A percentile compares a stretch with the other conserved stretches of the same genome.
Conservation (phyloP, 441 rosid genomes). For the Cnidoscolus chayamansa region DNA sequence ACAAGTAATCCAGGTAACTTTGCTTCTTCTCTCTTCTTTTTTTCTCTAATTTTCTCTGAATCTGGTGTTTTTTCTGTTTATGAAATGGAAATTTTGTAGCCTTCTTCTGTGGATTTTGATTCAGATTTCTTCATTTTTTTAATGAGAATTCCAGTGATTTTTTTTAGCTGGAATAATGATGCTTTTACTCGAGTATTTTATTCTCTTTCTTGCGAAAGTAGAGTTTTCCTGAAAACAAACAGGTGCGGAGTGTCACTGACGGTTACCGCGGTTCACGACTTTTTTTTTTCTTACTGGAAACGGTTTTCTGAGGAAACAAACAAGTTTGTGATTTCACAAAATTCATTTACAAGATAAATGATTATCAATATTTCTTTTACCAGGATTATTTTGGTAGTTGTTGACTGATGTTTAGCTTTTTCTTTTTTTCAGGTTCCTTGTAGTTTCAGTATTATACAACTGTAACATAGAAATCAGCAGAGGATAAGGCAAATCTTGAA, state of each 20-base stretch:
- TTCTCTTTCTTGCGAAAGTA: not conserved
- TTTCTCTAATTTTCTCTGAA: not conserved
- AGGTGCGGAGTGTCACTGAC: not conserved
- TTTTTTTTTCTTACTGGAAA: not conserved
- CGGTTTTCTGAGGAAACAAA: not conserved
- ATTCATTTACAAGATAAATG: not conserved
- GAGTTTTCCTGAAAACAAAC: slow-evolving; percentile 5
- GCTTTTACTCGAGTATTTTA: not conserved
- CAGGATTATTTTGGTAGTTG: not conserved
- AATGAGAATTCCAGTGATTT: not conserved
- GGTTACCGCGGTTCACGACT: not conserved
- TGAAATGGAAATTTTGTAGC: not conserved
- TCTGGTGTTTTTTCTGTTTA: not conserved
- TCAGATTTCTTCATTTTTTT: not conserved
- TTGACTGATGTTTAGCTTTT: not conserved
- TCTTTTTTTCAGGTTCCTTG: not conserved
- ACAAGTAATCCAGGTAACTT: not conserved
- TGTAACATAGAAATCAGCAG: slow-evolving; percentile 8
- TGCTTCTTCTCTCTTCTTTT: not conserved
- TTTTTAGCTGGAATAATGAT: not conserved
- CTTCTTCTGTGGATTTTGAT: not conserved
- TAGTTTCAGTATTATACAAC: not conserved
- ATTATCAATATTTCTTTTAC: not conserved
- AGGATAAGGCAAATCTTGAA: slow-evolving; percentile 7
- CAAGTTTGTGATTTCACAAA: not conserved